Percentiles rank a stretch among this genome's conserved stretches.
phyloP scores from a whole-genome alignment of 2,329 filamentous ascomycete species.

The Xylariaceae sp. region DNA sequence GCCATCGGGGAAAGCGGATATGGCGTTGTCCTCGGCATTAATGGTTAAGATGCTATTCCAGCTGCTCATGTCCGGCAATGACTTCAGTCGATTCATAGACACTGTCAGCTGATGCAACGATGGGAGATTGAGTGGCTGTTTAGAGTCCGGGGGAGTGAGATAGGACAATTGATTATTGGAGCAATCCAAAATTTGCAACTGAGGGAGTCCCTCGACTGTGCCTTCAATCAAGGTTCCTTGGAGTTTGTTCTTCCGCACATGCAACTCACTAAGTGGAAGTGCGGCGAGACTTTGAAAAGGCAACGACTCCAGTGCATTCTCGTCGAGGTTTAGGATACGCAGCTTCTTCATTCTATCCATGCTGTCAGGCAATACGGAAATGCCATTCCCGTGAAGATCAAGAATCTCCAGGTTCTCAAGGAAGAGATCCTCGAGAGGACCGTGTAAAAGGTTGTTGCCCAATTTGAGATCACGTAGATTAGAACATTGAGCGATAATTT shows the following conservation, averaged over 20 bases:
- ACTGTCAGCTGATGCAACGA: conserved; percentile 67
- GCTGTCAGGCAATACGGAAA: conserved; percentile 63
- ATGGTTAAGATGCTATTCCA: conserved; percentile 72
- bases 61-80: conserved; percentile 65
- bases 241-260: conserved; percentile 72
- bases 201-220: conserved; percentile 51
- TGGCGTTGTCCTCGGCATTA: conserved; percentile 73
- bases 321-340: conserved; percentile 69
- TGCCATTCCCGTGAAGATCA: conserved; percentile 74
- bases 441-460: conserved; percentile 68
- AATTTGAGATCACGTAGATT: conserved; percentile 75
- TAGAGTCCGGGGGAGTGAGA: conserved; percentile 37
- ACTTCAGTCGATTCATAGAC: conserved; percentile 72
- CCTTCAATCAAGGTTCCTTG: conserved; percentile 64
- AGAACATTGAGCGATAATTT: conserved; percentile 66
- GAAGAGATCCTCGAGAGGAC: conserved; percentile 56
- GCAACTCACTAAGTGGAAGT: conserved; percentile 67
- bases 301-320: conserved; percentile 68
- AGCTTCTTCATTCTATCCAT: conserved; percentile 64
- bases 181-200: conserved; percentile 70
- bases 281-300: conserved; percentile 63
- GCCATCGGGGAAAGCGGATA: conserved; percentile 69
- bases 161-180: conserved; percentile 67
- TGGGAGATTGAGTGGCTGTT: conserved; percentile 55
- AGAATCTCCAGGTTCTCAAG: conserved; percentile 70